Evolutionary conservation across 306 rosid species (phyloP).

Genomic region (Quercus parvula): DNA sequence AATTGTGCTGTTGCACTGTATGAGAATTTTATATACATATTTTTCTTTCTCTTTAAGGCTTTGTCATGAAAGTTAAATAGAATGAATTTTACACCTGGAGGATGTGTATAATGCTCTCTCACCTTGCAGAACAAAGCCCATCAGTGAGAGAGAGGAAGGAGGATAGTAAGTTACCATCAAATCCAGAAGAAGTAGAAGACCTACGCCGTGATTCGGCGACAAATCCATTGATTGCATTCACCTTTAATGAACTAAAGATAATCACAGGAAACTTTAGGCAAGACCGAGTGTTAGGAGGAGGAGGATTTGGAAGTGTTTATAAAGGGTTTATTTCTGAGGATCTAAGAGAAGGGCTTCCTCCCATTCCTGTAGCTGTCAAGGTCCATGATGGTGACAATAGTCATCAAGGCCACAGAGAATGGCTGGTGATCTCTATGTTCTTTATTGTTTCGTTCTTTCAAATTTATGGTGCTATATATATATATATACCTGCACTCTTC

Average conservation of each 20-base stretch:
- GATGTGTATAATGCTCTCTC: constrained; percentile 19
- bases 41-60: background rate
- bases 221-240: constrained; percentile 82
- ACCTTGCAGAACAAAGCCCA: constrained; percentile 46
- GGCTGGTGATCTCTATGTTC: constrained; percentile 74
- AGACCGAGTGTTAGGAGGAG: constrained; percentile 83
- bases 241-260: constrained; percentile 62
- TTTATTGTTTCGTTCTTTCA: constrained; percentile 10
- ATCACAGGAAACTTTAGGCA: constrained; percentile 80
- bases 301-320: constrained; percentile 97
- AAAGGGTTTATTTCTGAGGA: constrained; percentile 86
- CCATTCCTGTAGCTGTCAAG: constrained; percentile 86
- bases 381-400: constrained; percentile 97
- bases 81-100: background rate
- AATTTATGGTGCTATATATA: background rate
- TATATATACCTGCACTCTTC: background rate
- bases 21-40: background rate
- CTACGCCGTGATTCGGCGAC: constrained; percentile 80
- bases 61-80: background rate
- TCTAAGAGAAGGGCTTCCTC: constrained; percentile 58
- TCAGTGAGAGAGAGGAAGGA: constrained; percentile 40
- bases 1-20: background rate
- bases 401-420: constrained; percentile 96
- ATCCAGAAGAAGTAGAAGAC: constrained; percentile 93
- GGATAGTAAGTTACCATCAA: constrained; percentile 67